These are phyloP conservation scores for Phoenix roebelenii DNA, from an alignment of 176 grass and related monocot genomes.

Conservation along the genomic window DNA sequence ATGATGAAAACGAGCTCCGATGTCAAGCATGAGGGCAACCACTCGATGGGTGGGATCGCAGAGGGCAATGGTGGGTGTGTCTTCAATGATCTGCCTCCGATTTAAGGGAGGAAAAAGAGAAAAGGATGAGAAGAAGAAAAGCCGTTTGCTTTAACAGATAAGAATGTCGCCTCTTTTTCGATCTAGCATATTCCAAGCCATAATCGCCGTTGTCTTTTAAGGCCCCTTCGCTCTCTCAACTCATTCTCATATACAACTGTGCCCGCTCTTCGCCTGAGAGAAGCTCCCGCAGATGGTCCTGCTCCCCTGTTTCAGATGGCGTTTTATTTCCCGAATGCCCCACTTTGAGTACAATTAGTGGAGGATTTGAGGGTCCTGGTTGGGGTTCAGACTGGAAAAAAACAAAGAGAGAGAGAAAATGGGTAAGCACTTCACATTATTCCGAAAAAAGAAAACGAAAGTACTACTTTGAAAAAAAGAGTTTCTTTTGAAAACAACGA, in stretches of 20 bases:
- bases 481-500: no score
- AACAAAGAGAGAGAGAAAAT: no score
- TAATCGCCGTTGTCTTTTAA: neutral
- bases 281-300: no score
- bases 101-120: conserved; percentile 6
- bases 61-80: neutral
- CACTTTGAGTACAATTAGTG: no score
- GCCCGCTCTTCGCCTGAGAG: neutral
- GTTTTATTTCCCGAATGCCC: no score
- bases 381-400: no score
- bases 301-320: no score
- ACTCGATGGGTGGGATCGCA: conserved; percentile 1
- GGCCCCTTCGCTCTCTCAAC: neutral
- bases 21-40: conserved; percentile 36
- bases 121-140: conserved; percentile 4
- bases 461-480: no score
- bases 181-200: conserved; percentile 19
- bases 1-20: conserved; percentile 29
- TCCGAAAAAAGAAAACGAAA: no score
- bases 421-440: no score
- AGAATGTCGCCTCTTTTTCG: conserved; percentile 44
- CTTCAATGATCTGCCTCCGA: conserved; percentile 39
- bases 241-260: no score
- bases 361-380: no score
- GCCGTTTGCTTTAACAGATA: conserved; percentile 48